Evolutionary conservation across 1,284 basidiomycete species (phyloP), one percentile per base, ranked within the genome.

Genomic region (Puccinia hordei): DNA sequence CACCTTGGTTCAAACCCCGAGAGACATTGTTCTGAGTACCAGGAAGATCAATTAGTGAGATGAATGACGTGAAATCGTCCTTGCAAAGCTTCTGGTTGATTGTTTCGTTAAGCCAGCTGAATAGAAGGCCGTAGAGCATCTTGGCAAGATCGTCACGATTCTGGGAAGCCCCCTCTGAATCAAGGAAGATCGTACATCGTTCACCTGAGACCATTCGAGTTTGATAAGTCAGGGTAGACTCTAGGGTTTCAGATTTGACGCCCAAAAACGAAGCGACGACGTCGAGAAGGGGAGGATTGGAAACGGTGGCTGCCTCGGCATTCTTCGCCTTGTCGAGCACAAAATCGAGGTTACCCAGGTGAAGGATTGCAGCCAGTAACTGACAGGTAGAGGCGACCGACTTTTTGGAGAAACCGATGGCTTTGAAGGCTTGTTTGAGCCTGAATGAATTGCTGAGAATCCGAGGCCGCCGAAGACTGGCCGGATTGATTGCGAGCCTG

Each of bases 311-410:
- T 0, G 94, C 92, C 82, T 95, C 94, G 84, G 94, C 91, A 83
- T 95, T 94, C 49, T 91, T 88, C 82, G 88, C 87, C 8, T 91
- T 89, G 85, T 95, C 94, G 46, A 84, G 82, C 73, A 88, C 90
- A 86, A 99, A 99, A 83, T 97, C 93, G 82, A 99, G 89, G 85
- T 98, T 97, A 33, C 96, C 95, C 46, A 98, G 90, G 85, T 98
- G 95, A 30, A 98, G 90, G 83, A 99, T 97, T 51, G 95, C 93
- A 9, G 95, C 94, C 77, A 98, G 87, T 55, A 98, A 89, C 86
- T 98, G 95, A 85, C 94, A 97, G 1, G 95, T 92, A 86, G 96
- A 94, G 0, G 95, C 94, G 57, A 98, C 94, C 82, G 94, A 91
- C 41, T 93, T 89, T 85, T 96, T 97, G 24, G 94, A 94, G 82